Conservation (phyloP, 1,284 basidiomycete species). For the Gomphus sp. region DNA sequence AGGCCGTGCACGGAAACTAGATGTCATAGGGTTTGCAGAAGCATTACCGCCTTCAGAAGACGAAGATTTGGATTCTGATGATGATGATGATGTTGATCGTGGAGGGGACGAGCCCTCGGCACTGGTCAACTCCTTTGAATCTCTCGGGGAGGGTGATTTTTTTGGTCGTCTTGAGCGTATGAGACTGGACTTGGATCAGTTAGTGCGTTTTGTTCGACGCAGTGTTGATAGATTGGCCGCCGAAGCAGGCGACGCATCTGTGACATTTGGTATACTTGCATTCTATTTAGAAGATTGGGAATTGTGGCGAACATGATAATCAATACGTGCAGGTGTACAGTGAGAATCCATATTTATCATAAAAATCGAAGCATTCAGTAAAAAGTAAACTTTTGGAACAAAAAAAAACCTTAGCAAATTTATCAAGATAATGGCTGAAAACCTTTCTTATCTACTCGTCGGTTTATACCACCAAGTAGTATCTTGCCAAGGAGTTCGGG, state of each 20-base stretch:
- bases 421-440: background rate
- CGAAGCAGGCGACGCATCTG: conserved; percentile 42
- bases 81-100: conserved; percentile 30
- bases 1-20: conserved; percentile 39
- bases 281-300: conserved; percentile 82
- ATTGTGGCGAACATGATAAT: conserved; percentile 9
- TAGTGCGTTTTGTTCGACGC: conserved; percentile 59
- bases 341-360: background rate
- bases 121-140: conserved; percentile 16
- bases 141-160: conserved; percentile 35
- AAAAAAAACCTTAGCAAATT: background rate
- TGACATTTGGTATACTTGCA: conserved; percentile 62
- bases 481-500: conserved; percentile 41
- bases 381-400: background rate
- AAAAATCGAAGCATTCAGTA: background rate
- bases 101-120: conserved; percentile 24
- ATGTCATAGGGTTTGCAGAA: conserved; percentile 54
- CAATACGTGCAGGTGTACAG: background rate
- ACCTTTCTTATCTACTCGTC: conserved; percentile 37
- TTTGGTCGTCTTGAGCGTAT: conserved; percentile 48
- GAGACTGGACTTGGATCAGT: conserved; percentile 55
- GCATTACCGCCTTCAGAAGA: conserved; percentile 21
- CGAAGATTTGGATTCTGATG: conserved; percentile 39
- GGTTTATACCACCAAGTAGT: conserved; percentile 49
- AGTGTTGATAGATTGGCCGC: conserved; percentile 44